Evolutionary conservation across 2,329 filamentous ascomycete genomes (phyloP).

Genomic region (Aspergillus bombycis): DNA sequence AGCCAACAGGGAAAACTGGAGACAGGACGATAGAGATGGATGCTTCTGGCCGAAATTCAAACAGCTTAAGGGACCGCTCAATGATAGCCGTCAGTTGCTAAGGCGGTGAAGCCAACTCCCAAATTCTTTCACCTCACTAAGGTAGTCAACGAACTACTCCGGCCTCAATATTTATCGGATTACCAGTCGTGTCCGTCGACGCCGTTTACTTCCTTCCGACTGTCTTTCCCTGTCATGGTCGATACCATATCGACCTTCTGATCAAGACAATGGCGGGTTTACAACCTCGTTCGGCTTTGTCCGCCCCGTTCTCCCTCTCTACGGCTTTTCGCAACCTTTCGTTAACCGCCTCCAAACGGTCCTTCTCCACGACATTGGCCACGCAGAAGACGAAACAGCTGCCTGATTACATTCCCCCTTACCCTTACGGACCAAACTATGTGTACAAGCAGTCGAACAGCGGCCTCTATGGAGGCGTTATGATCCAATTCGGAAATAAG

Average conservation of each 20-base stretch:
- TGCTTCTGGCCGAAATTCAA: constrained; percentile 40
- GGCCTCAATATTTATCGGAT: constrained; percentile 9
- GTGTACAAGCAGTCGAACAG: constrained; percentile 51
- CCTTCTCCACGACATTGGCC: constrained; percentile 42
- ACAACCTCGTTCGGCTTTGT: constrained; percentile 33
- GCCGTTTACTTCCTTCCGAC: not conserved
- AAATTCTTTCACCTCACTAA: constrained; percentile 34
- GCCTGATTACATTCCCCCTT: constrained; percentile 47
- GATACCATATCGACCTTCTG: constrained; percentile 9
- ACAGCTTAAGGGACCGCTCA: constrained; percentile 34
- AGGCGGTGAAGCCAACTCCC: constrained; percentile 40
- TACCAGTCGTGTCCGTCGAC: not conserved
- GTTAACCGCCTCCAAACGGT: constrained; percentile 39
- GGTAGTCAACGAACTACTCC: constrained; percentile 22
- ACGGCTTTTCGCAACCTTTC: constrained; percentile 44
- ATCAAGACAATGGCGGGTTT: constrained; percentile 36
- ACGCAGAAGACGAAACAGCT: constrained; percentile 36
- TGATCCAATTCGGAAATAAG: constrained; percentile 54
- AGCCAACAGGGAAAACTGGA: constrained; percentile 7
- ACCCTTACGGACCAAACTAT: constrained; percentile 49
- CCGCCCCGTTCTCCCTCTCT: constrained; percentile 39
- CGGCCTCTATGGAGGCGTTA: constrained; percentile 52
- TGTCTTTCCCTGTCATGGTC: constrained; percentile 20
- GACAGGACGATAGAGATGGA: constrained; percentile 17
- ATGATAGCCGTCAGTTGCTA: constrained; percentile 28